Percentiles rank a stretch among this genome's conserved stretches.
phyloP scores from a whole-genome alignment of 495 filamentous ascomycete genomes.

The Patellaria atrata region DNA sequence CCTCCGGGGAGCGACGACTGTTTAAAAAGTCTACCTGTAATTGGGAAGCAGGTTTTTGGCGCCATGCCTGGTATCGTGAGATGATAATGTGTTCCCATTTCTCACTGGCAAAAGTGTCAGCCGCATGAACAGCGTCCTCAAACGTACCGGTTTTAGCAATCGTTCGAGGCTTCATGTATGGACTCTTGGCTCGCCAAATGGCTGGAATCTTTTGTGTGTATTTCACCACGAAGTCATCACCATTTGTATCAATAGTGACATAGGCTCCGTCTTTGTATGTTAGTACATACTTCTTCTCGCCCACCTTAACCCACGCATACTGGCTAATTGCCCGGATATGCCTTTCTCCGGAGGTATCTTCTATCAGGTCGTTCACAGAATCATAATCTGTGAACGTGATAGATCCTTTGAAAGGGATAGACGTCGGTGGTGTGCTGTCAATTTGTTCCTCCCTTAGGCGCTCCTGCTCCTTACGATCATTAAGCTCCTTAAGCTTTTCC shows the following conservation, averaged over 20 bases:
- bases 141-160: slow-evolving; percentile 48
- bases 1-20: slow-evolving; percentile 39
- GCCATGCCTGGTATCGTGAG: slow-evolving; percentile 46
- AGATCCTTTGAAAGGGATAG: slow-evolving; percentile 15
- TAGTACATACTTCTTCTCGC: slow-evolving; percentile 49
- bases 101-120: slow-evolving; percentile 61
- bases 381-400: slow-evolving; percentile 80
- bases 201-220: slow-evolving; percentile 19
- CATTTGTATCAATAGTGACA: slow-evolving; percentile 43
- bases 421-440: slow-evolving; percentile 4
- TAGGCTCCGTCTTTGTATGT: slow-evolving; percentile 39
- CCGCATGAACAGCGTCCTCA: slow-evolving; percentile 59
- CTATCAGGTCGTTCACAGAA: slow-evolving; percentile 71
- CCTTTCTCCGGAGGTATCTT: slow-evolving; percentile 60
- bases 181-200: slow-evolving; percentile 27
- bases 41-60: slow-evolving; percentile 46
- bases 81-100: slow-evolving; percentile 49
- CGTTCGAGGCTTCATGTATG: slow-evolving; percentile 49
- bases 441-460: slow-evolving; percentile 19
- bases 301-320: slow-evolving; percentile 68
- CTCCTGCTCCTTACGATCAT: slow-evolving; percentile 32
- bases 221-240: slow-evolving; percentile 12
- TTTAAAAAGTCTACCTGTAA: slow-evolving; percentile 63
- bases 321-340: slow-evolving; percentile 64
- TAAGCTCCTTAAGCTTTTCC: slow-evolving; percentile 39